Base-by-base conservation (phyloP, 108 stramenopile genomes). In the Halocafeteria seosinensis region DNA sequence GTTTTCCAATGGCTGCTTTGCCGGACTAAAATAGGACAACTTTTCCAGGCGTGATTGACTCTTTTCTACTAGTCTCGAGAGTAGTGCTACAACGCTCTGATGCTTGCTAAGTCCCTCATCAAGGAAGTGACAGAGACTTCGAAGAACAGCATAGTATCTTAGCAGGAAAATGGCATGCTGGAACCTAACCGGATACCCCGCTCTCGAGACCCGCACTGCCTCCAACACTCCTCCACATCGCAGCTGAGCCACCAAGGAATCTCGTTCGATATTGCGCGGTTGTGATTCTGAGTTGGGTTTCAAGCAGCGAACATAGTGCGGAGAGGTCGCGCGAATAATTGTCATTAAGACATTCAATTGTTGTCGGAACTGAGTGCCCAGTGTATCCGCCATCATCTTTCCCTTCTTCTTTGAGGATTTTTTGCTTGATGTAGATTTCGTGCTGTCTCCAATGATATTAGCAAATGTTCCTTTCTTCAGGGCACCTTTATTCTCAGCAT, bases 201-300 rank as follows among this genome's bases (percentile, higher is more conserved):
- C 84, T 61, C 98, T 85, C 24, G 94, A 94, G 27, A 99, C 98
- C 37, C 94, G 88, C 26, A 99, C 98, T 25, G 98, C 98, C 62
- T 99, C 98, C 62, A 99, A 74, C 1, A 99, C 98, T 72, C 98
- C 98, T 69, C 91, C 90, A 62, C 90, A 93, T 47, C 94, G 83
- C 9, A 97, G 85, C 79, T 97, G 95, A 50, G 92, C 90, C 6
- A 87, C 88, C 31, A 89, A 79, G 42, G 89, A 81, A 51, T 80
- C 83, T 0, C 87, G 71, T 21, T 82, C 85, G 65, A 90, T 50
- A 62, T 88, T 57, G 4, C 50, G 29, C 11, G 91, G 83, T 55
- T 83, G 84, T 28, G 87, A 87, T 0, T 80, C 76, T 67, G 91
- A 89, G 75, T 95, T 95, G 0, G 94, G 93, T 73, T 96, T 96